Conservation (phyloP, 768 basidiomycete genomes). For the Boletus patriciae region DNA sequence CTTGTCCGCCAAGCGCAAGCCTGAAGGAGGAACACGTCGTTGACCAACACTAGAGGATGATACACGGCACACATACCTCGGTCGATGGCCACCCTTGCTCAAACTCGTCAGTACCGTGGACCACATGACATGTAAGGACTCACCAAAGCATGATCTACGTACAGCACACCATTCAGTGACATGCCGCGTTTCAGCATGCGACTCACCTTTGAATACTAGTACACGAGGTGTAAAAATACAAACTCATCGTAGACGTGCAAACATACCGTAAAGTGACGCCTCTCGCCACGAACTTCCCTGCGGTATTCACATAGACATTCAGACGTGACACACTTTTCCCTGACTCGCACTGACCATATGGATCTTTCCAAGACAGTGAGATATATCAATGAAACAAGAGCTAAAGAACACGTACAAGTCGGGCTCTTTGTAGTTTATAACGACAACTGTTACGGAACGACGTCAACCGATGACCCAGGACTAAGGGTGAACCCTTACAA, state of each 20-base stretch:
- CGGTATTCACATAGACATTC: conserved; percentile 21
- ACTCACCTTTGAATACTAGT: conserved; percentile 83
- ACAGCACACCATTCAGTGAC: conserved; percentile 6
- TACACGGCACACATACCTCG: conserved; percentile 50
- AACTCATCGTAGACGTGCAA: not conserved
- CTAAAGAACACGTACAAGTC: conserved; percentile 63
- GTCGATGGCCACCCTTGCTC: conserved; percentile 86
- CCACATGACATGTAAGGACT: conserved; percentile 16
- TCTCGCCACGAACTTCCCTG: conserved; percentile 89
- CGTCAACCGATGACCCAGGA: not conserved
- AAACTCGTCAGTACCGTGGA: not conserved
- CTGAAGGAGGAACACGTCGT: conserved; percentile 30
- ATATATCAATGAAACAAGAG: not conserved
- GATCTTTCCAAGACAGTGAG: conserved; percentile 46
- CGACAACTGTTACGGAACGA: conserved; percentile 53
- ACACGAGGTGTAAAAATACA: conserved; percentile 4
- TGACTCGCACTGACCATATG: conserved; percentile 64
- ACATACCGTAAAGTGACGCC: conserved; percentile 81
- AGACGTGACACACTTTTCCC: conserved; percentile 25
- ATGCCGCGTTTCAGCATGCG: not conserved
- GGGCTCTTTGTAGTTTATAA: conserved; percentile 65
- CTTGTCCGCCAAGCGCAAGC: conserved; percentile 91
- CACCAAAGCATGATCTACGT: conserved; percentile 86
- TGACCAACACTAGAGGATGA: not conserved
- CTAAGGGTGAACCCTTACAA: conserved; percentile 44